phyloP scores from a whole-genome alignment of 2,329 filamentous ascomycete genomes.

The Bipolaris sorokiniana region DNA sequence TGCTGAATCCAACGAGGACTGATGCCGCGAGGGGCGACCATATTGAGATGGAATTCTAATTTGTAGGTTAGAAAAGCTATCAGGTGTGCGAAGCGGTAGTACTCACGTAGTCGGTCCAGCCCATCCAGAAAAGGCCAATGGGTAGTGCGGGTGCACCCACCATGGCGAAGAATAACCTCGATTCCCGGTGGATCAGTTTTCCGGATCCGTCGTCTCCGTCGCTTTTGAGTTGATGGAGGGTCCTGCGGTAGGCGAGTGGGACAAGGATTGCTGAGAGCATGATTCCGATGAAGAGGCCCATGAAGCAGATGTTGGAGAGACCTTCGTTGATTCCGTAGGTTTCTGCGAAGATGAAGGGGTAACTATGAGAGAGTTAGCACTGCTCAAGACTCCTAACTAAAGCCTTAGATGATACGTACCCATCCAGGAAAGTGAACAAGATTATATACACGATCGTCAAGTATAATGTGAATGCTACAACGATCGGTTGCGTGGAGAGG shows the following conservation, averaged over 20 bases:
- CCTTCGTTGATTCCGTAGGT: conserved; percentile 56
- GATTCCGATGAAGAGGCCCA: conserved; percentile 55
- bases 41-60: conserved; percentile 4
- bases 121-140: conserved; percentile 64
- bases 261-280: conserved; percentile 48
- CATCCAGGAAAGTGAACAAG: conserved; percentile 61
- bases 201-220: conserved; percentile 48
- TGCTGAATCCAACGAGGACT: conserved; percentile 41
- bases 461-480: conserved; percentile 59
- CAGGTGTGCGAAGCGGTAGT: neutral
- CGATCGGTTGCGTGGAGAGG: conserved; percentile 53
- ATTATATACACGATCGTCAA: conserved; percentile 62
- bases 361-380: neutral
- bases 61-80: neutral
- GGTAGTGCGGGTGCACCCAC: conserved; percentile 58
- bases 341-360: conserved; percentile 56
- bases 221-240: conserved; percentile 27
- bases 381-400: neutral
- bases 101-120: conserved; percentile 56
- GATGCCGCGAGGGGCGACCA: conserved; percentile 50
- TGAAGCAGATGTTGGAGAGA: conserved; percentile 56
- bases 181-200: conserved; percentile 57
- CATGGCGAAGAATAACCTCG: conserved; percentile 61
- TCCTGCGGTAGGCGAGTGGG: conserved; percentile 51
- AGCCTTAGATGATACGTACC: conserved; percentile 46